Evolutionary conservation across 2,329 filamentous ascomycete species (phyloP), one percentile per base, ranked within the genome.

Genomic region (Domatiomyces catenatus): DNA sequence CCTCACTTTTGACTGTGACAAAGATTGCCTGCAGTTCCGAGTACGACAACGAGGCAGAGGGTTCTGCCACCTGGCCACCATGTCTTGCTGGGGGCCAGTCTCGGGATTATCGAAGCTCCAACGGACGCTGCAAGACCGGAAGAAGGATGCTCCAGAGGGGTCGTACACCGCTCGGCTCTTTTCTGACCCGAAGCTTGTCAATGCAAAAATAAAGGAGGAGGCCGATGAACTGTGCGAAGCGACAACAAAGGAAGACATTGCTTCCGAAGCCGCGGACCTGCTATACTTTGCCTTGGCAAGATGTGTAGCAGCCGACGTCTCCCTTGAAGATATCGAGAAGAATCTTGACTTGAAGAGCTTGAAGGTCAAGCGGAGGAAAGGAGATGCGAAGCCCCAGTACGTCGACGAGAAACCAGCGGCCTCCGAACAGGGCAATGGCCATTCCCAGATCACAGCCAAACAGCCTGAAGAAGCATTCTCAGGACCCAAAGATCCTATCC

Each of bases 121-220:
- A 65, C 83, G 90, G 68, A 96, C 89, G 0, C 75, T 98, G 12
- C 72, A 84, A 56, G 83, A 81, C 42, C 82, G 92, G 60, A 94
- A 92, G 65, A 69, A 76, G 43, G 86, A 84, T 17, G 89, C 90
- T 0, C 90, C 92, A 0, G 76, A 77, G 57, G 90, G 89, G 1
- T 98, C 92, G 10, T 98, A 98, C 67, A 98, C 92, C 3, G 86
- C 88, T 17, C 77, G 90, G 32, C 73, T 98, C 1, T 98, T 96
- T 73, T 89, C 83, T 17, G 92, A 98, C 56, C 79, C 86, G 59
- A 89, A 93, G 66, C 76, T 98, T 50, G 70, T 95, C 49, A 77
- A 86, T 44, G 92, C 92, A 2, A 98, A 98, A 75, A 95, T 98
- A 50, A 93, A 96, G 81, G 92, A 98, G 67, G 92, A 98, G 67